Base-by-base conservation (phyloP, 768 basidiomycete species). In the Amanita rubescens region DNA sequence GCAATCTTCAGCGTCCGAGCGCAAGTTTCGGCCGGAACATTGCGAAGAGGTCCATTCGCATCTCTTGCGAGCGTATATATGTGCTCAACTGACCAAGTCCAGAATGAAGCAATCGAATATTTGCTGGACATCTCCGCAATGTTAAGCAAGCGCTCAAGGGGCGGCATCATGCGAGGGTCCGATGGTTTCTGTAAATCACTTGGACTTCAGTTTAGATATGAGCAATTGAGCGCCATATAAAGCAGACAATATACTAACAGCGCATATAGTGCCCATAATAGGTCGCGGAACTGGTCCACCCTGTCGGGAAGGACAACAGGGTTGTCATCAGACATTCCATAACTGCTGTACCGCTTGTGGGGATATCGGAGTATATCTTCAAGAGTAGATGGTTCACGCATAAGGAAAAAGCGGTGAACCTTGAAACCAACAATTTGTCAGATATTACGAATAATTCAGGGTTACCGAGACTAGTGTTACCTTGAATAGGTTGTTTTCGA, bases 401-500 rank as follows among this genome's bases (percentile, higher is more conserved):
- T 59, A 12, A 78, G 62, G 32, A 73, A 67, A 27, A 71, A 71
- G 55, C 69, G 70, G 59, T 77, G 75, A 3, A 79, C 73, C 77
- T 78, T 51, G 32, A 50, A 44, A 49, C 49, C 32, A 22, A 35
- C 11, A 25, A 35, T 22, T 33, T 32, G 51, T 42, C 37, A 46
- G 9, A 12, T 30, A 43, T 35, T 52, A 30, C 42, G 30, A 15
- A 20, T 14, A 15, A 25, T 27, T 27, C 22, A 25, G 24, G 27
- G 8, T 6, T 15, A 33, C 24, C 12, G 17, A 34, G 32, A 27
- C 14, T 19, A 45, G 56, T 17, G 69, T 51, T 60, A 85, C 85
- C 66, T 79, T 85, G 68, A 87, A 86, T 51, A 86, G 60, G 6
- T 76, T 80, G 59, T 78, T 74, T 60, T 80, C 79, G 12, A 82